These are phyloP conservation scores for Lagerstroemia fauriei DNA, from an alignment of 441 rosid genomes.

Conservation along the genomic window DNA sequence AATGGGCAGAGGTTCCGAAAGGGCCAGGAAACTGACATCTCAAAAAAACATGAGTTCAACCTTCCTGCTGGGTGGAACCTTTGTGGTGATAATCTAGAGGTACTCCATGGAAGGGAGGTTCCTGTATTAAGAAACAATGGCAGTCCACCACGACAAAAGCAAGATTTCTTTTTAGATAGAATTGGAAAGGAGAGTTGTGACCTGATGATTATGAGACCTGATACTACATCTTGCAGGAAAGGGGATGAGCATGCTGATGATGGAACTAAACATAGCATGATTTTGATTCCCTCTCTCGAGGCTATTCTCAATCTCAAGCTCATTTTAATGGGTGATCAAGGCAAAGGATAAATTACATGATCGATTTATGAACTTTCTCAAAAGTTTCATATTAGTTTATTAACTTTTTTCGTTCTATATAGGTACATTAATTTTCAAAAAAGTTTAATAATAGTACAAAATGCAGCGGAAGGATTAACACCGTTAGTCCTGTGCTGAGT, in stretches of 20 bases:
- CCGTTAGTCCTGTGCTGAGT: too few relatives aligned
- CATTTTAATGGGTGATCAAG: too few relatives aligned
- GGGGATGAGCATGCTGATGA: constrained; percentile 32
- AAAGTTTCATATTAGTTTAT: too few relatives aligned
- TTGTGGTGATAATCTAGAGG: constrained; percentile 34
- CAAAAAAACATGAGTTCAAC: constrained; percentile 39
- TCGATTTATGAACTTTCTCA: too few relatives aligned
- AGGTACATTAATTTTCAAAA: too few relatives aligned
- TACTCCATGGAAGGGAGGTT: constrained; percentile 37
- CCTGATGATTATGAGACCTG: constrained; percentile 45
- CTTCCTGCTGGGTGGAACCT: constrained; percentile 32
- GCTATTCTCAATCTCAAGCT: too few relatives aligned
- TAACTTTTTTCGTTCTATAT: too few relatives aligned
- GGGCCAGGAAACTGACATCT: constrained; percentile 29
- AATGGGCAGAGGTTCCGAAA: constrained; percentile 31
- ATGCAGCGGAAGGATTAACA: too few relatives aligned
- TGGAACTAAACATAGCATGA: constrained; percentile 36
- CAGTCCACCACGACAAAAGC: constrained; percentile 35
- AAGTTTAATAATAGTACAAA: too few relatives aligned
- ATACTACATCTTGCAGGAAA: constrained; percentile 47
- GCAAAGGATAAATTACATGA: too few relatives aligned
- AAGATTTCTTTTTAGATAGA: constrained; percentile 39
- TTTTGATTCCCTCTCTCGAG: too few relatives aligned
- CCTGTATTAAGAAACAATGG: constrained; percentile 38
- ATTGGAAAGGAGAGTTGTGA: constrained; percentile 43